These are phyloP conservation scores for Daldinia caldariorum DNA, from an alignment of 495 filamentous ascomycete genomes.

Conservation along the genomic window DNA sequence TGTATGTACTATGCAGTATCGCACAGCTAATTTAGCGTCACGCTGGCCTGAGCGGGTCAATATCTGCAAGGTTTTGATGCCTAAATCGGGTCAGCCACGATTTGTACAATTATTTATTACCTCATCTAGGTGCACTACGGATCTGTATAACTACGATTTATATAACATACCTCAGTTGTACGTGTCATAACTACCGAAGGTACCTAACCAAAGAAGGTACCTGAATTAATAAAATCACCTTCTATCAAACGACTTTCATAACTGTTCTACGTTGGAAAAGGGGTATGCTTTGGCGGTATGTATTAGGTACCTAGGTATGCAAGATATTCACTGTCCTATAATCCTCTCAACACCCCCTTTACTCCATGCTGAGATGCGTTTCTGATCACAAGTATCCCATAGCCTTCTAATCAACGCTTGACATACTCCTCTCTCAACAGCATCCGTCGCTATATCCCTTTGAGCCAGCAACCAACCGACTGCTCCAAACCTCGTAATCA, in stretches of 20 bases:
- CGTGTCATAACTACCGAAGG: too few relatives aligned
- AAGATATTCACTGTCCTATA: slow-evolving; percentile 9
- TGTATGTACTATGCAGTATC: slow-evolving; percentile 5
- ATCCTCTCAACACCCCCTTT: slow-evolving; percentile 55
- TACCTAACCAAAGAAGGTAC: too few relatives aligned
- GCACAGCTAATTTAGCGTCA: slow-evolving; percentile 12
- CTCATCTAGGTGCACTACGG: too few relatives aligned
- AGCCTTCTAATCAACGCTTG: slow-evolving; percentile 67
- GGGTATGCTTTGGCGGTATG: not conserved
- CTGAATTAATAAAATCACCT: too few relatives aligned
- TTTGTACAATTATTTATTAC: not conserved
- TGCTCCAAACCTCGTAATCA: slow-evolving; percentile 85
- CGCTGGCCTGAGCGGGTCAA: slow-evolving; percentile 5
- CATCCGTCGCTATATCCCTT: slow-evolving; percentile 47
- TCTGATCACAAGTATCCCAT: slow-evolving; percentile 75
- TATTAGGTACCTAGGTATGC: too few relatives aligned
- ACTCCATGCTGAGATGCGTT: slow-evolving; percentile 75
- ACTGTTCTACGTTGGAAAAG: not conserved
- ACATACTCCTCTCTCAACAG: slow-evolving; percentile 61
- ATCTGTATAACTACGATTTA: too few relatives aligned
- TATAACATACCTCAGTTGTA: too few relatives aligned
- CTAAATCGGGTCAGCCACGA: slow-evolving; percentile 9
- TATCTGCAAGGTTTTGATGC: slow-evolving; percentile 6
- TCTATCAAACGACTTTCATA: too few relatives aligned
- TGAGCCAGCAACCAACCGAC: slow-evolving; percentile 80